A percentile compares a stretch with the other conserved stretches of the same genome.
Evolutionary conservation across 225 moss, liverwort and hornwort genomes (phyloP).

Genomic region (Antitrichia curtipendula): DNA sequence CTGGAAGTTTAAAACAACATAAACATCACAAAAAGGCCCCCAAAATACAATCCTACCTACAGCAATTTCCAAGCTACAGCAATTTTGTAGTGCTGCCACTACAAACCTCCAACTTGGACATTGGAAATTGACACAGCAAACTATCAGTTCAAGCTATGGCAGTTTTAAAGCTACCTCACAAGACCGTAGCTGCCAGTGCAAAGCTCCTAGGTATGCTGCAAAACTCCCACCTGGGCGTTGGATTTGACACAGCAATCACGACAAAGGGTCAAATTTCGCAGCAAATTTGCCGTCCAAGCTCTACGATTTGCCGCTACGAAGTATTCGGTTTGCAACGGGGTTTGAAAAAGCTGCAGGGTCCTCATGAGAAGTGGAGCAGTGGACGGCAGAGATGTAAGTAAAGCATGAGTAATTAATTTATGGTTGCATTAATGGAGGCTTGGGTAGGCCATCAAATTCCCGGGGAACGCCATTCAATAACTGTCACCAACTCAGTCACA

Average conservation of each 20-base stretch:
- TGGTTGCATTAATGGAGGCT: neutral
- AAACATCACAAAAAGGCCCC: neutral
- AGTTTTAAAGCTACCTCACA: neutral
- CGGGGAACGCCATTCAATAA: neutral
- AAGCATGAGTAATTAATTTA: neutral
- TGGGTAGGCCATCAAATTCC: neutral
- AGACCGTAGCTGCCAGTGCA: neutral
- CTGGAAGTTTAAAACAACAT: neutral
- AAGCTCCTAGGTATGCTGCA: neutral
- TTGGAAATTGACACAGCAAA: neutral
- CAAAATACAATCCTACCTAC: too few species aligned
- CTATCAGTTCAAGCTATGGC: neutral
- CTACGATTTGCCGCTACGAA: neutral
- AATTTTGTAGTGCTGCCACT: too few species aligned
- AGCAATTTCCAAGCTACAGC: neutral
- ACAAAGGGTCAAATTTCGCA: neutral
- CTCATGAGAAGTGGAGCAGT: neutral
- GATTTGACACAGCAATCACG: neutral
- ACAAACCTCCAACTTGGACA: neutral
- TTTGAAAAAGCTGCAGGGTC: neutral
- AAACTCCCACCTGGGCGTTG: too few species aligned
- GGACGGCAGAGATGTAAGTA: neutral
- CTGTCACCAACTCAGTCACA: neutral
- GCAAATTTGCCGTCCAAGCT: neutral
- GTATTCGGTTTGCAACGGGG: neutral